Evolutionary conservation across 2,329 filamentous ascomycete genomes (phyloP).

Genomic region (Venturia nashicola): DNA sequence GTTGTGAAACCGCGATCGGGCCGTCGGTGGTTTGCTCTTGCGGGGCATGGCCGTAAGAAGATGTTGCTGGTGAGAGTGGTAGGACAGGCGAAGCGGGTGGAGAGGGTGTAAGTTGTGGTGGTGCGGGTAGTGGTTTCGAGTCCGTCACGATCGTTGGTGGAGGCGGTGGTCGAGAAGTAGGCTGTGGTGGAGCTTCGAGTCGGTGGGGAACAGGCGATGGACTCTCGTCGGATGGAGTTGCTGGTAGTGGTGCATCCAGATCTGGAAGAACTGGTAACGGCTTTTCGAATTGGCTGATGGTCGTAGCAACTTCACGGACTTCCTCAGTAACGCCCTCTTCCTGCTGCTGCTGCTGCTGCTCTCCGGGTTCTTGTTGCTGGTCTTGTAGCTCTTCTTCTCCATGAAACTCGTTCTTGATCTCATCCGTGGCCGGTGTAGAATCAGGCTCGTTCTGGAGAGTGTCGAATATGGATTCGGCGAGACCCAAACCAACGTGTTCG

Average conservation of each 20-base stretch:
- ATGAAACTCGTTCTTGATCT: background rate
- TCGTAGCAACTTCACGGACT: background rate
- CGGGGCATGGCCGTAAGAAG: background rate
- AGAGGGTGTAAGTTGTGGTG: constrained; percentile 37
- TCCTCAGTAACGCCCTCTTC: background rate
- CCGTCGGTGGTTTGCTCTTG: constrained; percentile 18
- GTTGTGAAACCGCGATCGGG: constrained; percentile 28
- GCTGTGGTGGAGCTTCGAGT: constrained; percentile 16
- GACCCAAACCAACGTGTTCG: constrained; percentile 35
- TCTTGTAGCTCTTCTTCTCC: constrained; percentile 11
- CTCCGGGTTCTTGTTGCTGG: background rate
- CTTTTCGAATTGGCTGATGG: constrained; percentile 1
- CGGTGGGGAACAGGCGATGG: background rate
- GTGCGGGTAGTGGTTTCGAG: constrained; percentile 56
- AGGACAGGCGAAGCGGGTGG: background rate
- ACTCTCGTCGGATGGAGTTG: constrained; percentile 12
- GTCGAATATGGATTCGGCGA: constrained; percentile 29
- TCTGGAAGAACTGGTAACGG: constrained; percentile 7
- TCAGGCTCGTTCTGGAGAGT: constrained; percentile 14
- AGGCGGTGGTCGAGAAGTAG: constrained; percentile 25
- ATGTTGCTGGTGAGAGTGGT: background rate
- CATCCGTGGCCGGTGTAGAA: background rate
- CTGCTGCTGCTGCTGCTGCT: background rate
- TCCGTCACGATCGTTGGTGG: constrained; percentile 33
- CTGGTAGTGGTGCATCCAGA: constrained; percentile 24